Percentiles rank a stretch among this genome's conserved stretches.
phyloP scores from a whole-genome alignment of 805 yeast species.

The Isabelozyma rhagii region DNA sequence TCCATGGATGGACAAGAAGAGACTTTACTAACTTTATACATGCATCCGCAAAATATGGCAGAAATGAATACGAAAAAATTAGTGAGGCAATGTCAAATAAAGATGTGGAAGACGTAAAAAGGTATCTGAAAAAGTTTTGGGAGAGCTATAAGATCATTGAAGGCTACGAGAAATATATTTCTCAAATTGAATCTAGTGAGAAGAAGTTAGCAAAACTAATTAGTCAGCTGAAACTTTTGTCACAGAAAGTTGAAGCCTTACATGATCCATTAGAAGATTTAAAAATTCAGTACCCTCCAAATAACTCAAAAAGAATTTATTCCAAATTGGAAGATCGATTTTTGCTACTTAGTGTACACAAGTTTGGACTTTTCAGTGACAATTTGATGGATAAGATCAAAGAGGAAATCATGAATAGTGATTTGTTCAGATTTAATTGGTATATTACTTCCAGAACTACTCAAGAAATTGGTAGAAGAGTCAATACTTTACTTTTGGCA shows the following conservation, averaged over 20 bases:
- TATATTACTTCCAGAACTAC: constrained; percentile 67
- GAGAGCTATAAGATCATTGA: constrained; percentile 54
- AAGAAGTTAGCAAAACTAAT: constrained; percentile 55
- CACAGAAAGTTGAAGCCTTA: constrained; percentile 49
- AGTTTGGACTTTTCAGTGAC: constrained; percentile 60
- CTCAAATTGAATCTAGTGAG: constrained; percentile 74
- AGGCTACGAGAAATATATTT: constrained; percentile 66
- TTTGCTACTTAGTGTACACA: constrained; percentile 56
- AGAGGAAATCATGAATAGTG: constrained; percentile 58
- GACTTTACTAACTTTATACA: constrained; percentile 73
- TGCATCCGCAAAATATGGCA: constrained; percentile 65
- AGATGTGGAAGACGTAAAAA: constrained; percentile 54
- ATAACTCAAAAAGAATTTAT: constrained; percentile 72
- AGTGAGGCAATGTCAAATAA: constrained; percentile 56
- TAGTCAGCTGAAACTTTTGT: constrained; percentile 55
- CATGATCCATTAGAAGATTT: constrained; percentile 63
- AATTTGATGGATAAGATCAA: constrained; percentile 62
- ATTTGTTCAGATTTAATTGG: constrained; percentile 70
- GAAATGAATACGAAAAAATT: constrained; percentile 48
- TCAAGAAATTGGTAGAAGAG: constrained; percentile 68
- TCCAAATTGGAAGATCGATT: constrained; percentile 70
- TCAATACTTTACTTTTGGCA: constrained; percentile 63
- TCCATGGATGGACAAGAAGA: constrained; percentile 67
- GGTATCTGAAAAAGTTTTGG: constrained; percentile 66
- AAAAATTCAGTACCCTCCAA: constrained; percentile 73